Evolutionary conservation across 768 basidiomycete species (phyloP), one percentile per base, ranked within the genome.

Genomic region (Russula ochroleuca): DNA sequence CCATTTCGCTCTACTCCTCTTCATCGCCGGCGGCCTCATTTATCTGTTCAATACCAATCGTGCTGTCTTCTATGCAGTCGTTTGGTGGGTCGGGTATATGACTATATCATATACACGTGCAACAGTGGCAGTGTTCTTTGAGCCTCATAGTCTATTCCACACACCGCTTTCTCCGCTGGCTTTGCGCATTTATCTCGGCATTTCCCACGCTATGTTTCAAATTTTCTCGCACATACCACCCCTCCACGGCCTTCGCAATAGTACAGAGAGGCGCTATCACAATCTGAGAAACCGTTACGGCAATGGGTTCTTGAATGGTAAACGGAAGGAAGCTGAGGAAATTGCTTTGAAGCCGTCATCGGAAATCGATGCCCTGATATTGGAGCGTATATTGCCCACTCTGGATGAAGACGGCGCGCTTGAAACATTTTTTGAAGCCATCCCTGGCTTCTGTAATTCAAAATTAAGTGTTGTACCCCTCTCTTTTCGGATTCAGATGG

Each of bases 391-490:
- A 40, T 31, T 62, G 9, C 1, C 11, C 7, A 10, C 35, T 49
- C n/a, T 56, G 53, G 25, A 40, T 33, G 53, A 40, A 15, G 61
- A 62, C 14, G 14, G n/a, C 11, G 23, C 37, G 31, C 54, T 55
- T 2, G 61, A 62, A n/a, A 23, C n/a, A 8, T 62, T 62, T 23
- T 62, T 62, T 25, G 25, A 19, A 0, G 13, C 45, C 13, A 38
- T 62, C 21, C 61, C 61, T 40, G 54, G 53, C 5, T 62, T 62
- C 33, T 62, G 23, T 35, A 37, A 9, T 19, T 62, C 61, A 13
- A 41, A 23, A 19, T 10, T 56, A 5, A 40, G 43, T 28, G 7
- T 28, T 1, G 31, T n/a, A 33, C 17, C 31, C 19, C 41, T 43
- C 17, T 7, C 25, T 8, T 8, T 5, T 14, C 2, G 10, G 1